Conservation (phyloP, 768 basidiomycete genomes). For the Lanmaoa pseudosensibilis region DNA sequence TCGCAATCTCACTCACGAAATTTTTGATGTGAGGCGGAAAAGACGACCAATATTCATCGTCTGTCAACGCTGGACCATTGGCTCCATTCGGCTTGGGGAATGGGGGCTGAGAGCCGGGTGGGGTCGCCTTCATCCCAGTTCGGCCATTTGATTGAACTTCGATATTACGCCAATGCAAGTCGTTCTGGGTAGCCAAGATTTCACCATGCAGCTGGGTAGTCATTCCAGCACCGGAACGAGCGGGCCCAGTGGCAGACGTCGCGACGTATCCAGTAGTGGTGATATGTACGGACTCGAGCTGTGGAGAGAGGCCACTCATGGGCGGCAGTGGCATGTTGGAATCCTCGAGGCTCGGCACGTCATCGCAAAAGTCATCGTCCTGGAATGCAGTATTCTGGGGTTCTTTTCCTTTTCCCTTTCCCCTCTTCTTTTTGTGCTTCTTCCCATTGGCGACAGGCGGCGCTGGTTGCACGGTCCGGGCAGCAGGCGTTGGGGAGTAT, state of each 20-base stretch:
- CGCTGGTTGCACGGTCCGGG: constrained; percentile 8
- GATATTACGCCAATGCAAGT: constrained; percentile 51
- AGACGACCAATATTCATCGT: constrained; percentile 70
- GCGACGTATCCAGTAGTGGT: constrained; percentile 47
- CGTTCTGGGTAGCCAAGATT: constrained; percentile 58
- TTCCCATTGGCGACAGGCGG: constrained; percentile 23
- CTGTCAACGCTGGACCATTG: constrained; percentile 33
- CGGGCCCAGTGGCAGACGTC: constrained; percentile 34
- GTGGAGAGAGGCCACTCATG: constrained; percentile 42
- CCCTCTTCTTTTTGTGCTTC: constrained; percentile 45
- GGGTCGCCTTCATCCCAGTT: constrained; percentile 26
- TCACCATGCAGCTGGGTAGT: constrained; percentile 53
- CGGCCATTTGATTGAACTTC: constrained; percentile 31
- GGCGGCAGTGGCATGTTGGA: constrained; percentile 17
- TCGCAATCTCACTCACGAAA: constrained; percentile 52
- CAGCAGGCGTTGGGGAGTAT: constrained; percentile 9
- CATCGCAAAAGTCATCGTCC: constrained; percentile 22
- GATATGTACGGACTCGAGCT: constrained; percentile 48
- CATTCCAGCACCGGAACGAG: constrained; percentile 32
- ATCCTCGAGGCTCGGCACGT: constrained; percentile 28
- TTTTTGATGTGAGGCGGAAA: constrained; percentile 67
- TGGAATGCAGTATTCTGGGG: constrained; percentile 9
- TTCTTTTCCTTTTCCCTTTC: constrained; percentile 40
- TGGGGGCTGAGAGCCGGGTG: constrained; percentile 14
- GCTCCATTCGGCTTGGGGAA: constrained; percentile 26